A percentile compares a stretch with the other conserved stretches of the same genome.
These are phyloP conservation scores for Globisporangium solare DNA, from an alignment of 352 stramenopile species.

Conservation along the genomic window DNA sequence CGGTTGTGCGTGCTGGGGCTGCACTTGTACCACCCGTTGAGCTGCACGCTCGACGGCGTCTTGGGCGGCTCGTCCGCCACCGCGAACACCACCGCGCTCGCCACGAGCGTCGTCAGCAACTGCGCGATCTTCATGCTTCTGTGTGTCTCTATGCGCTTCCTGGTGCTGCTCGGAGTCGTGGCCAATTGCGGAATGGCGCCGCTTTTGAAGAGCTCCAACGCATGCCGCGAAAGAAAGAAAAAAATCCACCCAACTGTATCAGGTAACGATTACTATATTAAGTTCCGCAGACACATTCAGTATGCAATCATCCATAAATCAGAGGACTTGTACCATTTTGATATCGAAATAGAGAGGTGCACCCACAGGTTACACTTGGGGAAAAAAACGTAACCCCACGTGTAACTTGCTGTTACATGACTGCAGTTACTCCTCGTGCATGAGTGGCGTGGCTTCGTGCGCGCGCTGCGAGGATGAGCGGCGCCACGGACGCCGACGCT, in stretches of 20 bases:
- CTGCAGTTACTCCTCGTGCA: conserved; percentile 6
- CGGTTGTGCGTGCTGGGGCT: conserved; percentile 18
- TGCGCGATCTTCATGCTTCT: conserved; percentile 13
- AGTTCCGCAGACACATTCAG: too few relatives aligned
- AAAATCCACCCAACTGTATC: conserved; percentile 43
- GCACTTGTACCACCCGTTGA: conserved; percentile 36
- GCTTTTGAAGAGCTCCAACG: background rate
- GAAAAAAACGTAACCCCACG: too few relatives aligned
- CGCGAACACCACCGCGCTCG: background rate
- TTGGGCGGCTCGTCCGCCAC: background rate
- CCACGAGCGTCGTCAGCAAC: conserved; percentile 1
- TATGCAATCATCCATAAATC: too few relatives aligned
- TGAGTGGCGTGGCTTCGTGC: conserved; percentile 13
- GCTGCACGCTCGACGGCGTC: conserved; percentile 13
- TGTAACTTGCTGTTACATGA: too few relatives aligned
- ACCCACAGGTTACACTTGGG: too few relatives aligned
- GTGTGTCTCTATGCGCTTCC: background rate
- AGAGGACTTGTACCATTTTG: too few relatives aligned
- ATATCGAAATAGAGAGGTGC: too few relatives aligned
- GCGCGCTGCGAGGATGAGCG: conserved; percentile 9
- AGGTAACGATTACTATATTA: too few relatives aligned
- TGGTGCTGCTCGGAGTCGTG: background rate
- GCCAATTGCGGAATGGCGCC: conserved; percentile 9
- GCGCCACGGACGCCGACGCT: conserved; percentile 9
- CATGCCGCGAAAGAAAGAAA: background rate